These are phyloP conservation scores for Aspergillus pseudoterreus DNA, from an alignment of 2,329 filamentous ascomycete genomes.

Conservation along the genomic window DNA sequence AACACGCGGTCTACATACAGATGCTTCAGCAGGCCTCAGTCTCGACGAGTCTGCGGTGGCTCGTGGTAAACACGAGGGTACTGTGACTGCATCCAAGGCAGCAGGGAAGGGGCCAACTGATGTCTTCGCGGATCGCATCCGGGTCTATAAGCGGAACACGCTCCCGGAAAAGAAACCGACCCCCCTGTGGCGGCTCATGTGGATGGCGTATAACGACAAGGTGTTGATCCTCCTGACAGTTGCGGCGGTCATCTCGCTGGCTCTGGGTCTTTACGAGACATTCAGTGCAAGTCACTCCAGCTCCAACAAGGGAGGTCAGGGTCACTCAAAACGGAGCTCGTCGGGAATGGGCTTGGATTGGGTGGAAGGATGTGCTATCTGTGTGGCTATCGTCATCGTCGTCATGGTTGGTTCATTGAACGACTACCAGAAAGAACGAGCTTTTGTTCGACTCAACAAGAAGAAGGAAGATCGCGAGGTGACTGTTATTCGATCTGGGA, in stretches of 20 bases:
- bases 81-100: background rate
- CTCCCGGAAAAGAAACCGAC: slow-evolving; percentile 64
- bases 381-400: slow-evolving; percentile 68
- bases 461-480: slow-evolving; percentile 63
- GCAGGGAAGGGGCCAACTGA: background rate
- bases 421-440: slow-evolving; percentile 70
- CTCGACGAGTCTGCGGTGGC: slow-evolving; percentile 58
- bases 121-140: slow-evolving; percentile 7
- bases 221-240: slow-evolving; percentile 66
- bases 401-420: slow-evolving; percentile 66
- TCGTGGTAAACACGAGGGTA: slow-evolving; percentile 34
- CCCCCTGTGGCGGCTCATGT: slow-evolving; percentile 62
- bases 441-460: slow-evolving; percentile 56
- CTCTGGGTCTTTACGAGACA: slow-evolving; percentile 62
- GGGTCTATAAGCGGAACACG: slow-evolving; percentile 58
- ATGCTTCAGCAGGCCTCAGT: slow-evolving; percentile 67
- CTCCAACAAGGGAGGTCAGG: slow-evolving; percentile 3
- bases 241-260: slow-evolving; percentile 67
- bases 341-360: slow-evolving; percentile 53
- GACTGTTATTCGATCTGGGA: slow-evolving; percentile 62
- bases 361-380: slow-evolving; percentile 71
- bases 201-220: slow-evolving; percentile 77
- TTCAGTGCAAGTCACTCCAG: slow-evolving; percentile 20
- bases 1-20: slow-evolving; percentile 69
- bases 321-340: background rate